Percentiles rank a stretch among this genome's conserved stretches.
Conservation (phyloP, 192 early-diverging fungal species). For the Rhizophagus sp. region DNA sequence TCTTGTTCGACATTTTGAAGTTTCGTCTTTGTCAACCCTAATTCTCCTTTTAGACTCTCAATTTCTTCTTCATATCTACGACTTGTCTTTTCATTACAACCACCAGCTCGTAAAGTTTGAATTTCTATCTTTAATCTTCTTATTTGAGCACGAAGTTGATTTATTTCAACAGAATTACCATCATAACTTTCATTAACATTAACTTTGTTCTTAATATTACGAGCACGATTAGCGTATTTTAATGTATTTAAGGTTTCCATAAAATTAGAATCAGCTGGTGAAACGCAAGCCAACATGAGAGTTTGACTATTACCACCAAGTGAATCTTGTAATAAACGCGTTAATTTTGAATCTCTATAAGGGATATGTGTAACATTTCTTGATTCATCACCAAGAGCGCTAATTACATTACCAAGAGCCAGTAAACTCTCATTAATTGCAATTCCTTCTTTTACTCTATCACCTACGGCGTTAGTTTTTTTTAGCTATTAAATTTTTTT, state of each 20-base stretch:
- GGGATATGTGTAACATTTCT: slow-evolving; percentile 78
- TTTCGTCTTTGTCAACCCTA: slow-evolving; percentile 48
- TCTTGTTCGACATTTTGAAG: slow-evolving; percentile 43
- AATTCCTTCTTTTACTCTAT: slow-evolving; percentile 94
- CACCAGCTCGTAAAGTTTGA: not conserved
- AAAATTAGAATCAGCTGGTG: slow-evolving; percentile 79
- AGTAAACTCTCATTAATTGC: slow-evolving; percentile 96
- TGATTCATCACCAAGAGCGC: slow-evolving; percentile 82
- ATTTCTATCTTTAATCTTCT: slow-evolving; percentile 44
- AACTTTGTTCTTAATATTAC: slow-evolving; percentile 66
- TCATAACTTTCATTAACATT: slow-evolving; percentile 33
- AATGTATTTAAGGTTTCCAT: slow-evolving; percentile 94
- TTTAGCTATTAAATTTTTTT: no score
- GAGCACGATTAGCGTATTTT: slow-evolving; percentile 71
- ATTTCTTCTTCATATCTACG: no score
- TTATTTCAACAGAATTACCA: not conserved
- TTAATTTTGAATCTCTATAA: slow-evolving; percentile 97
- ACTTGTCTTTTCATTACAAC: no score
- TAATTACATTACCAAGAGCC: slow-evolving; percentile 97
- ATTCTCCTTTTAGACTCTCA: slow-evolving; percentile 37
- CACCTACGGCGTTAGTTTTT: slow-evolving; percentile 76
- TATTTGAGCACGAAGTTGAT: no score
- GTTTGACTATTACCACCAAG: slow-evolving; percentile 94
- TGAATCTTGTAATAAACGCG: slow-evolving; percentile 95
- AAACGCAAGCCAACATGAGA: slow-evolving; percentile 93